Base-by-base conservation (phyloP, 1,139 yeast species). In the Candida smagusa region DNA sequence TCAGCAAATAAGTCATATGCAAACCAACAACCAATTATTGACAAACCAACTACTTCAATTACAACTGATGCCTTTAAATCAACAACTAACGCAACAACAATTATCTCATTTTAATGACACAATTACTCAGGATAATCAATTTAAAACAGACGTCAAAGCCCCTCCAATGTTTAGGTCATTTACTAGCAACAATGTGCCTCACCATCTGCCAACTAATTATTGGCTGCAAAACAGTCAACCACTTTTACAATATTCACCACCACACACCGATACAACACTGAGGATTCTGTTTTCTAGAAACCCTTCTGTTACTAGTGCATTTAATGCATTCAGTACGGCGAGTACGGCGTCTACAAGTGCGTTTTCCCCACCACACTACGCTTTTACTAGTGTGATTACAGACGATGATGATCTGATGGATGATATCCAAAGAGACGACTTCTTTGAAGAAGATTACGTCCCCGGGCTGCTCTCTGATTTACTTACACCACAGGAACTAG, bases 391-490 rank as follows among this genome's bases (percentile, higher is more conserved):
- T 12, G 47, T 53, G 6, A 54, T 56, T 2, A 42, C 53, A 21
- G 59, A 55, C 24, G 56, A 52, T 23, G 54, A 48, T 13, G 52
- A 48, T 31, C 48, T 45, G 27, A 37, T 28, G 21, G 38, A 43
- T 25, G 41, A 39, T 35, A 38, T 37, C 8, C 33, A 34, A 6
- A 40, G 26, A 12, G 59, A 49, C 12, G 54, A 72, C 12, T 26
- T 40, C 8, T 74, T 68, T 49, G 83, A 74, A 42, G 89, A 84
- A 46, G 95, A 85, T 52, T 83, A 77, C 50, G 86, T 87, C 2
- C 96, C 96, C 2, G 80, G 82, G 1, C 75, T 88, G 19, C 63
- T 87, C 31, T 75, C 81, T 12, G 94, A 85, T 49, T 64, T 85
- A 37, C 63, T 87, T 34, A 86, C 95, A 1, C 95, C 95, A 0